Evolutionary conservation across 768 basidiomycete species (phyloP).

Genomic region (Strobilomyces dryophilus): DNA sequence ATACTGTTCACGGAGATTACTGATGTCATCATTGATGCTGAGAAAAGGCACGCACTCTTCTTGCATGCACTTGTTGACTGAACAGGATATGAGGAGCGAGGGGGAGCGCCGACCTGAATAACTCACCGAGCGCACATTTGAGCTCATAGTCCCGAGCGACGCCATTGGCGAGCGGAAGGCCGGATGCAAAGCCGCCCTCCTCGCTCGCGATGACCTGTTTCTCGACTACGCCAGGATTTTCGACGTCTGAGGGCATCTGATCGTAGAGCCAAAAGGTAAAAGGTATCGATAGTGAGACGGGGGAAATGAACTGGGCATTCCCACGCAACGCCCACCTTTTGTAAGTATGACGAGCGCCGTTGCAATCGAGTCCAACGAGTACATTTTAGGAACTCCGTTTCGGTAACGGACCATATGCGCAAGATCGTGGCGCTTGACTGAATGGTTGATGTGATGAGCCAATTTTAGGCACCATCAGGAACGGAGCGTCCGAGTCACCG

Average conservation of each 20-base stretch:
- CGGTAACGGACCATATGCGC: neutral
- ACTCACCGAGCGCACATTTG: constrained; percentile 31
- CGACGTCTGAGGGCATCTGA: constrained; percentile 1
- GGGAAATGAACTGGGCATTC: constrained; percentile 6
- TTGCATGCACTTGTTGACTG: constrained; percentile 45
- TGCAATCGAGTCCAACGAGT: neutral
- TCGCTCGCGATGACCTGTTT: constrained; percentile 12
- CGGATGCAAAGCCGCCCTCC: constrained; percentile 10
- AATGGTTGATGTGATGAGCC: neutral
- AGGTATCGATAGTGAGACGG: neutral
- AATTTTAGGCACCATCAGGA: too few species aligned
- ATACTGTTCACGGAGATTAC: constrained; percentile 32
- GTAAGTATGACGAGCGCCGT: neutral
- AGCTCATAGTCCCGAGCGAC: constrained; percentile 31
- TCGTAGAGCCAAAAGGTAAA: neutral
- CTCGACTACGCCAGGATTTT: constrained; percentile 11
- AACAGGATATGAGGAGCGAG: neutral
- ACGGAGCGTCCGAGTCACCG: too few species aligned
- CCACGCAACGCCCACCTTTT: constrained; percentile 19
- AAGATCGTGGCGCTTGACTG: too few species aligned
- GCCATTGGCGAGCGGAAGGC: constrained; percentile 15
- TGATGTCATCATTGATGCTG: neutral
- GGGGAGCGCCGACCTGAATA: neutral
- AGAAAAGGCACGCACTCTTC: constrained; percentile 34
- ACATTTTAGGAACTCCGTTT: constrained; percentile 4